Evolutionary conservation across 169 alveolate species (phyloP).

Genomic region (Plasmodium gaboni): DNA sequence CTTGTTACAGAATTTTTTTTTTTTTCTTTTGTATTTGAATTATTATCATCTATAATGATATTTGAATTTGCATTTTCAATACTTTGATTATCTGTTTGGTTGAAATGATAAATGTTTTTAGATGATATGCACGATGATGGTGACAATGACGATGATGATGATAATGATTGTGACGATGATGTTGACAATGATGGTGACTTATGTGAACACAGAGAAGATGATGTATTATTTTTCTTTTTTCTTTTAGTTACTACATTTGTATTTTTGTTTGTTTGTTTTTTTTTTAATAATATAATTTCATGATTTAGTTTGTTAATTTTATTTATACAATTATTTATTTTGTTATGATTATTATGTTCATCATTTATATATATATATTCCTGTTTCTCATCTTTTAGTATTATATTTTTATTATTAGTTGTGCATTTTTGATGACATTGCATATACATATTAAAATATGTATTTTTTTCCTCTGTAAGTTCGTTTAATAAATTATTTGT

Average conservation of each 20-base stretch:
- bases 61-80: no score
- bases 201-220: background rate
- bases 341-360: background rate
- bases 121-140: no score
- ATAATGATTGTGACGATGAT: no score
- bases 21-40: no score
- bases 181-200: no score
- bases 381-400: background rate
- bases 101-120: no score
- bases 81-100: no score
- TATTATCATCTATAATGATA: no score
- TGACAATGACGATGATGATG: no score
- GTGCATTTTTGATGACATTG: background rate
- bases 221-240: background rate
- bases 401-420: background rate
- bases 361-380: background rate
- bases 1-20: no score
- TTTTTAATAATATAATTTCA: conserved; percentile 23
- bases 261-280: background rate
- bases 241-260: no score
- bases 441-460: conserved; percentile 4
- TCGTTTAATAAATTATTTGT: conserved; percentile 1
- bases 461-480: background rate
- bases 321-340: conserved; percentile 24
- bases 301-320: conserved; percentile 19